Conservation (phyloP, 2,329 filamentous ascomycete species). For the Aspergillus caelatus region DNA sequence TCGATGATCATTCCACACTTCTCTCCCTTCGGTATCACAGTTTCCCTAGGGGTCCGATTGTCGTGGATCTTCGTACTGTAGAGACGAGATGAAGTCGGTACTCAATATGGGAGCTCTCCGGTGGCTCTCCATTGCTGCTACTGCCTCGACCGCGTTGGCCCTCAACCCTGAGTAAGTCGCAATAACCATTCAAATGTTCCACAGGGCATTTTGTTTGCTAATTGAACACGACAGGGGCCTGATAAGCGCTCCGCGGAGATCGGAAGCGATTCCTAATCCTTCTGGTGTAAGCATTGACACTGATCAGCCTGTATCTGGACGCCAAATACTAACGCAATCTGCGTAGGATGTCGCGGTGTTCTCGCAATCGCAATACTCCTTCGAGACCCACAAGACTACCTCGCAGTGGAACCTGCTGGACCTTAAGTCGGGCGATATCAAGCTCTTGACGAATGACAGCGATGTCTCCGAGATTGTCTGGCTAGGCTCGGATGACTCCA, state of each 20-base stretch:
- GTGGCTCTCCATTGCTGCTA: constrained; percentile 28
- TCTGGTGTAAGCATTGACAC: constrained; percentile 36
- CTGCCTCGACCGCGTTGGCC: constrained; percentile 26
- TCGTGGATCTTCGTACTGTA: not conserved
- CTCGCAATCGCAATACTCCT: constrained; percentile 75
- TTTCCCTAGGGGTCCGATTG: not conserved
- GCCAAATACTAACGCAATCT: constrained; percentile 3
- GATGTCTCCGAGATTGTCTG: constrained; percentile 73
- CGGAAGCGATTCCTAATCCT: constrained; percentile 42
- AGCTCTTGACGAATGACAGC: constrained; percentile 65
- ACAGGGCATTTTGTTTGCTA: not conserved
- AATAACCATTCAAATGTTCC: not conserved
- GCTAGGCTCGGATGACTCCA: constrained; percentile 68
- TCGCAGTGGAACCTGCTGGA: constrained; percentile 70
- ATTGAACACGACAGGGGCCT: constrained; percentile 29
- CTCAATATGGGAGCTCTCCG: constrained; percentile 27
- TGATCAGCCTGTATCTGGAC: not conserved
- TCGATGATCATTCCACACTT: not conserved
- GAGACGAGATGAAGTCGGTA: not conserved
- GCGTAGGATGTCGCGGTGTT: constrained; percentile 50
- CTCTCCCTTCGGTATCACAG: not conserved
- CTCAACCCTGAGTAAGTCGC: constrained; percentile 34
- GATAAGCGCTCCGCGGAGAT: constrained; percentile 41
- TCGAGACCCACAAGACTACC: constrained; percentile 69
- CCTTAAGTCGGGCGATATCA: constrained; percentile 66